Evolutionary conservation across 129 eudicot genomes (phyloP).

Genomic region (Solidago caesia): DNA sequence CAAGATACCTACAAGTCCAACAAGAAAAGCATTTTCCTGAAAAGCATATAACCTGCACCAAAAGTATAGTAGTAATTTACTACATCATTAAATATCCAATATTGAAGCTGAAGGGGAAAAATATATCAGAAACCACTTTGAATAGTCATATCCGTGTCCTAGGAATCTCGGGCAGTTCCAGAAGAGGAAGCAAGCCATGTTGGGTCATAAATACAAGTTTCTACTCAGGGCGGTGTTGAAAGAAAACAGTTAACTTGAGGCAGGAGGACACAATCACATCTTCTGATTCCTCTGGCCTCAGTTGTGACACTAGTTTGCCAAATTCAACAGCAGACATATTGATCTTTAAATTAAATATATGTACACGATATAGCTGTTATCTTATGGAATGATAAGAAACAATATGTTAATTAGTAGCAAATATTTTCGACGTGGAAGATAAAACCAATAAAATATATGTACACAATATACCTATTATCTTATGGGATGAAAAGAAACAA

Average conservation of each 20-base stretch:
- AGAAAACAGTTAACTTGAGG: slow-evolving; percentile 75
- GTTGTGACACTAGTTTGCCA: slow-evolving; percentile 72
- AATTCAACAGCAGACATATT: slow-evolving; percentile 80
- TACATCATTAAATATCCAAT: slow-evolving; percentile 13
- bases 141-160: slow-evolving; percentile 62
- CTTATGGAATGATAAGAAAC: too few species aligned
- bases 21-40: slow-evolving; percentile 97
- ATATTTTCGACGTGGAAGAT: too few species aligned
- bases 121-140: slow-evolving; percentile 9
- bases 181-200: slow-evolving; percentile 87
- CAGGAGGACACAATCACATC: slow-evolving; percentile 87
- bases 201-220: slow-evolving; percentile 86
- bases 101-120: neutral
- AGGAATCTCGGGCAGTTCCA: slow-evolving; percentile 91
- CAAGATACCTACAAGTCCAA: slow-evolving; percentile 79
- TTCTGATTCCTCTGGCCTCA: slow-evolving; percentile 93
- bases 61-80: slow-evolving; percentile 11
- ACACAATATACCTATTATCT: slow-evolving; percentile 13
- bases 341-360: slow-evolving; percentile 10
- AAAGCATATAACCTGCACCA: slow-evolving; percentile 77
- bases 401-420: too few species aligned
- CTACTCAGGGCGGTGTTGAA: slow-evolving; percentile 91
- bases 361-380: neutral
- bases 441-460: neutral
- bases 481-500: neutral